Base-by-base conservation (phyloP, 2,329 filamentous ascomycete genomes). In the Talaromyces sp. region DNA sequence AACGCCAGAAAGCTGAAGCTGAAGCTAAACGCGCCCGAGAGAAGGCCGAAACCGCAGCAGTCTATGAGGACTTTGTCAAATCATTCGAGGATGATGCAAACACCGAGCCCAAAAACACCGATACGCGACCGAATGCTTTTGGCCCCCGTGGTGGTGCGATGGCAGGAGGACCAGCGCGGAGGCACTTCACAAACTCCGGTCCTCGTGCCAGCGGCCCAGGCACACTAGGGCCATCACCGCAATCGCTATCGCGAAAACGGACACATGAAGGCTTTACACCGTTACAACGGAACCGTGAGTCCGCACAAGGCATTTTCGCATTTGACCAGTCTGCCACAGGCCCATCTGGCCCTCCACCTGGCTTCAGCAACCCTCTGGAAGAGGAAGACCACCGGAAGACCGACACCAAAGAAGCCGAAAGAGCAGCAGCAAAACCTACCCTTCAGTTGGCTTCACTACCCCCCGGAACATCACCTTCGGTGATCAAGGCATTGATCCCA, bases 1-100 rank as follows among this genome's bases (percentile, higher is more conserved):
- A 96, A 75, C 87, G 87, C 64, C 89, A 95, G 71, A 91, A 89
- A 71, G 90, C 90, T 54, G 91, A 96, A 70, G 90, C 89, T 51
- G 91, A 96, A 77, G 91, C 90, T 20, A 96, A 96, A 76, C 86
- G 89, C 54, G 82, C 84, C 62, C 84, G 90, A 61, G 92, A 96
- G 72, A 88, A 88, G 65, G 90, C 88, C 61, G 92, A 96, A 75
- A 95, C 90, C 6, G 90, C 89, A 19, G 91, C 90, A 20, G 90
- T 91, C 1, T 89, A 92, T 71, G 86, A 91, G 63, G 90, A 93
- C 60, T 96, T 96, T 62, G 85, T 94, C 51, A 93, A 93, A 73
- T 91, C 77, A 17, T 82, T 80, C 57, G 79, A 78, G 51, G 78
- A 77, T 58, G 79, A 78, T 56, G 67, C 64, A 1, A 49, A 54